Conservation (phyloP, 345 rosid genomes). For the Populus pruinosa region DNA sequence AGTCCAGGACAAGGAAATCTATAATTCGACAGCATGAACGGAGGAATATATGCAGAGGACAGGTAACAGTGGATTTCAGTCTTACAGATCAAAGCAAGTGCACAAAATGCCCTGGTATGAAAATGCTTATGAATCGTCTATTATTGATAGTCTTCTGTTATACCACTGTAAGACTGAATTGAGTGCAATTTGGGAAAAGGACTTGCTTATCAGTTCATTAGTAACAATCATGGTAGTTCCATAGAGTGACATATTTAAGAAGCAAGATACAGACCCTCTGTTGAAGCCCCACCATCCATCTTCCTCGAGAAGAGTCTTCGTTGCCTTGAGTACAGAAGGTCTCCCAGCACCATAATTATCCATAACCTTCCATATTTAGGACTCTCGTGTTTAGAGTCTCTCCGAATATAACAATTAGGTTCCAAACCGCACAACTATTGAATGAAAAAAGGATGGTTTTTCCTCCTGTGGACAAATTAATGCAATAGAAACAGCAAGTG, state of each 20-base stretch:
- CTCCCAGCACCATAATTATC: slow-evolving; percentile 57
- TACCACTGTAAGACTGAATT: no score
- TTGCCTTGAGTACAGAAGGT: slow-evolving; percentile 54
- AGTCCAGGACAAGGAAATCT: background rate
- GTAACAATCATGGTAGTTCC: slow-evolving; percentile 72
- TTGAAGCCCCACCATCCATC: slow-evolving; percentile 65
- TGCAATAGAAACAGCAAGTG: background rate
- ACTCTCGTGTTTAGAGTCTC: background rate
- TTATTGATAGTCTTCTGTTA: background rate
- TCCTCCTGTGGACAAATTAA: background rate
- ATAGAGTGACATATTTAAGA: slow-evolving; percentile 57
- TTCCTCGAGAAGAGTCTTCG: slow-evolving; percentile 45
- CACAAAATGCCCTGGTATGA: background rate
- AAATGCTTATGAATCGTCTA: background rate
- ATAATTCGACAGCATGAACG: background rate
- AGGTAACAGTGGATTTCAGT: background rate
- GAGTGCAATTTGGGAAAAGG: background rate
- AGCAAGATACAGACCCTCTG: slow-evolving; percentile 61
- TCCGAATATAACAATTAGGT: background rate
- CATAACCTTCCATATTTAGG: slow-evolving; percentile 38
- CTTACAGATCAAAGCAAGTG: background rate
- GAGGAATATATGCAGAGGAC: background rate
- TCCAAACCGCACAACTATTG: background rate
- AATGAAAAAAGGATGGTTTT: no score
- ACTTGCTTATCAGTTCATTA: slow-evolving; percentile 60